A percentile compares a stretch with the other conserved stretches of the same genome.
These are phyloP conservation scores for Leishmania mexicana DNA, from an alignment of 208 protist genomes.

Conservation along the genomic window DNA sequence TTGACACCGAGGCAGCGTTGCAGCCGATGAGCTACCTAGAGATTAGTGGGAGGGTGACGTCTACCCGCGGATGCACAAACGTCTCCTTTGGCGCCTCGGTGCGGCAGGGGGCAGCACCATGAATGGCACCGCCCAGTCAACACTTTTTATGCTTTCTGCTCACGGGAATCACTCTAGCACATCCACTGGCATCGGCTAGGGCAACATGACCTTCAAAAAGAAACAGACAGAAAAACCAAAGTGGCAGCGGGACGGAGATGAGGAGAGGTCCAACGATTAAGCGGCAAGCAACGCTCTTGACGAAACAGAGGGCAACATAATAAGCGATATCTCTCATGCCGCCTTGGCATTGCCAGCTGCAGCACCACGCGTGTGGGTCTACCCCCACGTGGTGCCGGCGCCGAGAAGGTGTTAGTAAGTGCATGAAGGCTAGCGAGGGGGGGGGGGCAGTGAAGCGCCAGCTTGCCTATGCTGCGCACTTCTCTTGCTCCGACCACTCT, in stretches of 20 bases:
- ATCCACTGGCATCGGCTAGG: neutral
- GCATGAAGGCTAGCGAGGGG: neutral
- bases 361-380: neutral
- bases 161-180: neutral
- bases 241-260: no score
- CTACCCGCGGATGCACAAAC: neutral
- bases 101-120: neutral
- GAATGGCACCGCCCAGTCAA: neutral
- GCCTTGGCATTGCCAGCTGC: neutral
- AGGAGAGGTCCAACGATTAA: neutral
- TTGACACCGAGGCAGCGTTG: neutral
- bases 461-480: conserved; percentile 12
- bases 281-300: neutral
- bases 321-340: neutral
- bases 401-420: neutral
- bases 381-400: neutral
- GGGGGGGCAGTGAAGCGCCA: neutral
- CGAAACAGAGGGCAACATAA: neutral
- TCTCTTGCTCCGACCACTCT: conserved; percentile 62
- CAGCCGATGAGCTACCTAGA: neutral
- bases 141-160: neutral
- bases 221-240: neutral
- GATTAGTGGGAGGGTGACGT: neutral
- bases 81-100: neutral
- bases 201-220: neutral